phyloP scores from a whole-genome alignment of 2,329 filamentous ascomycete genomes.

The Macrophomina tecta region DNA sequence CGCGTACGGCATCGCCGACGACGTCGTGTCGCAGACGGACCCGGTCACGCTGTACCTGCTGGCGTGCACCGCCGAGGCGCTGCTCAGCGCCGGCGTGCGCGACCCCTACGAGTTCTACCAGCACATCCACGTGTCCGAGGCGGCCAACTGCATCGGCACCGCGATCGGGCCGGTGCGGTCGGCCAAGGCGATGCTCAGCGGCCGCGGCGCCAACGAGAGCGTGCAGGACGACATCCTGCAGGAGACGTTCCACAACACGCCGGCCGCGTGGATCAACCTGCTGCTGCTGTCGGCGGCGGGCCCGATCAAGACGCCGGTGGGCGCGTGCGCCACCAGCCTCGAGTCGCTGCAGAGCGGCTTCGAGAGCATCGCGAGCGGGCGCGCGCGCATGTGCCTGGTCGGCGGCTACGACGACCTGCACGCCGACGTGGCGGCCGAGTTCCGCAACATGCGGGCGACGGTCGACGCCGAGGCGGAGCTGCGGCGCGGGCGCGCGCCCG shows the following conservation, averaged over 20 bases:
- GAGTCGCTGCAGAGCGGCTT: conserved; percentile 46
- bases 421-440: conserved; percentile 40
- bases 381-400: conserved; percentile 42
- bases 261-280: conserved; percentile 50
- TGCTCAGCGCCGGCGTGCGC: conserved; percentile 43
- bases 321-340: conserved; percentile 47
- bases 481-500: conserved; percentile 34
- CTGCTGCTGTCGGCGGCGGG: conserved; percentile 44
- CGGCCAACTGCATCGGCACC: conserved; percentile 45
- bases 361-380: conserved; percentile 42
- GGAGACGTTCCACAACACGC: conserved; percentile 47
- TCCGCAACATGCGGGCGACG: conserved; percentile 48
- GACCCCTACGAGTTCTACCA: conserved; percentile 42
- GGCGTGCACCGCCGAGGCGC: conserved; percentile 41
- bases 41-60: conserved; percentile 43
- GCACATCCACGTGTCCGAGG: conserved; percentile 45
- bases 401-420: conserved; percentile 45
- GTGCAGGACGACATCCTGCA: conserved; percentile 45
- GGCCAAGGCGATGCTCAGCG: conserved; percentile 39
- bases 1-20: conserved; percentile 46
- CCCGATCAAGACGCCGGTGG: conserved; percentile 45
- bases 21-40: conserved; percentile 46
- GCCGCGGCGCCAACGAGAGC: conserved; percentile 38
- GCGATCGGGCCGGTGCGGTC: conserved; percentile 39
- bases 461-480: conserved; percentile 40